Percentiles rank a stretch among this genome's conserved stretches.
These are phyloP conservation scores for Ogataea nakhonphanomensis DNA, from an alignment of 805 yeast genomes.

Conservation along the genomic window DNA sequence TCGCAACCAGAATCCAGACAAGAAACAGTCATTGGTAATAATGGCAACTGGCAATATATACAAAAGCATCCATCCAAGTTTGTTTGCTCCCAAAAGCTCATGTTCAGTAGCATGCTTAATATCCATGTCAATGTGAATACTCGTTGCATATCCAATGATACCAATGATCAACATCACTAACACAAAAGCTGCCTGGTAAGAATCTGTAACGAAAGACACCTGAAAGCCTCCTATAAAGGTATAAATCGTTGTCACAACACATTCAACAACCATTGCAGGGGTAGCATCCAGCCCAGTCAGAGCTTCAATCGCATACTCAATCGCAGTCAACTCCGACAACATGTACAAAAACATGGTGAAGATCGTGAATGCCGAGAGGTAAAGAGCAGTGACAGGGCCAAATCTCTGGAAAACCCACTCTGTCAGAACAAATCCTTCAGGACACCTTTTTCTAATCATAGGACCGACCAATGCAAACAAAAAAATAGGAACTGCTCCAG, in stretches of 20 bases:
- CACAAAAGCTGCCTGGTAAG: slow-evolving; percentile 77
- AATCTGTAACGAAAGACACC: slow-evolving; percentile 84
- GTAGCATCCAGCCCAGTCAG: slow-evolving; percentile 76
- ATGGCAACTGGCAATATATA: slow-evolving; percentile 85
- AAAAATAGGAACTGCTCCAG: slow-evolving; percentile 81
- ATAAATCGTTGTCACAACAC: slow-evolving; percentile 82
- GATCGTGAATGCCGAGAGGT: slow-evolving; percentile 76
- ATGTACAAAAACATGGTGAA: slow-evolving; percentile 81
- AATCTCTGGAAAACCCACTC: slow-evolving; percentile 91
- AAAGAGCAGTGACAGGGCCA: slow-evolving; percentile 69
- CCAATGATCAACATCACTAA: slow-evolving; percentile 64
- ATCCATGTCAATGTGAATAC: slow-evolving; percentile 60
- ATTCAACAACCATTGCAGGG: slow-evolving; percentile 79
- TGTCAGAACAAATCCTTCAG: slow-evolving; percentile 86
- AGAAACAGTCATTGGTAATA: slow-evolving; percentile 82
- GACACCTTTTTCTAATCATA: slow-evolving; percentile 68
- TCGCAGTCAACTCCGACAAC: slow-evolving; percentile 83
- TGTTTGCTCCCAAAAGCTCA: slow-evolving; percentile 60
- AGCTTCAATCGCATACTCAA: slow-evolving; percentile 71
- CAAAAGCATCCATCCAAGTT: slow-evolving; percentile 84
- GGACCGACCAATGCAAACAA: slow-evolving; percentile 86
- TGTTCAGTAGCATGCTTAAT: slow-evolving; percentile 59
- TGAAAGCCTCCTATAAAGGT: slow-evolving; percentile 87
- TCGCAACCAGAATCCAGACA: slow-evolving; percentile 92
- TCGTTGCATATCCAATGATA: slow-evolving; percentile 72